Evolutionary conservation across 805 yeast species (phyloP), one percentile per base, ranked within the genome.

Genomic region (Blastobotrys muscicola): DNA sequence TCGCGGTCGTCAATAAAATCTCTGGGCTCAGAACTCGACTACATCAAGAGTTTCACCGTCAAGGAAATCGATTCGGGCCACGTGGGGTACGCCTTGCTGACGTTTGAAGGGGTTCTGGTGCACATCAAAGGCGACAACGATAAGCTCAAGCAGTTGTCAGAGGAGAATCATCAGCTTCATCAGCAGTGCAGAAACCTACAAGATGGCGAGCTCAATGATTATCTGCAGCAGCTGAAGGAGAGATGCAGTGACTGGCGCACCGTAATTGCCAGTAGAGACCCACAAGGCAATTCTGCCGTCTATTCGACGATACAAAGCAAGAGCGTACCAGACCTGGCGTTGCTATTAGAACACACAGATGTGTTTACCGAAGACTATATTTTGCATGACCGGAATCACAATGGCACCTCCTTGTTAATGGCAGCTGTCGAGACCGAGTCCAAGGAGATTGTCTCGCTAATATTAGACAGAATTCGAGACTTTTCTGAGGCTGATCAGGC

Each of bases 91-190:
- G 80, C 87, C 1, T 51, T 86, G 10, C 81, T 95, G 37, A 85
- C 95, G 4, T 67, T 87, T 36, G 95, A 87, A 53, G 95, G 87
- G 0, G 94, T 85, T 0, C 55, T 85, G 7, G 75, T 66, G 44
- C 90, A 82, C 54, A 66, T 86, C n/a, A 62, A 62, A 30, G 62
- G 70, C 8, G 71, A 70, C 38, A 38, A 64, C 7, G 61, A 62
- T 1, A 56, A 60, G 3, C 59, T 82, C 39, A 54, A 62, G 3
- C 46, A 52, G 1, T 56, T 66, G 8, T 76, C 89, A 0, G 56
- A 56, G 2, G 55, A 54, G 1, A 85, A 85, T 58, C 58, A 59
- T 36, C 56, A 57, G n/a, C 64, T 80, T 33, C 81, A 87, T 80
- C 52, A 64, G 6, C 4, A 20, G 26, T 20, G 26, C 0, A 60